Conservation (phyloP, 805 yeast species). For the Starmerella sirachaensis region DNA sequence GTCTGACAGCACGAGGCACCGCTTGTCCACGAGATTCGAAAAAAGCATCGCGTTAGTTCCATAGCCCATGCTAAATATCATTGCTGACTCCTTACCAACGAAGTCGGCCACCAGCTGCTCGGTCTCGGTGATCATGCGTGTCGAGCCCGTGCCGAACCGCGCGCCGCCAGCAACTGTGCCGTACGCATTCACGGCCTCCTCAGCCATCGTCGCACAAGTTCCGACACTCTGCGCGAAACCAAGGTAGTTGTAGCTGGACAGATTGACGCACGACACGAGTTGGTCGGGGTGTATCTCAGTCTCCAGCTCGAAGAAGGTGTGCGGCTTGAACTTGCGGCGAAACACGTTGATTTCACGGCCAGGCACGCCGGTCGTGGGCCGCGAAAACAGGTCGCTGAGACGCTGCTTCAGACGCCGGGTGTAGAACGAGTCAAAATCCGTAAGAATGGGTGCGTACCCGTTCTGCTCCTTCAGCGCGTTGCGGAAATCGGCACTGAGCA, state of each 20-base stretch:
- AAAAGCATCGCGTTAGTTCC: constrained; percentile 89
- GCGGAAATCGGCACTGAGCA: constrained; percentile 54
- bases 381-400: constrained; percentile 86
- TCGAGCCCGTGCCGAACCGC: constrained; percentile 60
- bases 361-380: constrained; percentile 96
- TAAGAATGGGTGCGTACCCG: constrained; percentile 93
- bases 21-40: constrained; percentile 68
- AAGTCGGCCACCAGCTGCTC: constrained; percentile 72
- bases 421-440: constrained; percentile 87
- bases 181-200: constrained; percentile 47
- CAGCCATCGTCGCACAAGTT: constrained; percentile 69
- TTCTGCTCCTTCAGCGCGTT: constrained; percentile 58
- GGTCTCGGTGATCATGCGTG: constrained; percentile 59
- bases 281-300: constrained; percentile 36
- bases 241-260: constrained; percentile 83
- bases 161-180: constrained; percentile 78
- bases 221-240: constrained; percentile 97
- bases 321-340: constrained; percentile 54
- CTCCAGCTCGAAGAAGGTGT: constrained; percentile 50
- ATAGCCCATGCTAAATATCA: constrained; percentile 86
- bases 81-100: constrained; percentile 80
- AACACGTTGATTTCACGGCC: constrained; percentile 80
- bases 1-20: constrained; percentile 85
- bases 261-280: constrained; percentile 64
- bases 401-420: constrained; percentile 83